A percentile compares a stretch with the other conserved stretches of the same genome.
Evolutionary conservation across 2,329 filamentous ascomycete species (phyloP).

Genomic region (Talaromyces funiculosus): DNA sequence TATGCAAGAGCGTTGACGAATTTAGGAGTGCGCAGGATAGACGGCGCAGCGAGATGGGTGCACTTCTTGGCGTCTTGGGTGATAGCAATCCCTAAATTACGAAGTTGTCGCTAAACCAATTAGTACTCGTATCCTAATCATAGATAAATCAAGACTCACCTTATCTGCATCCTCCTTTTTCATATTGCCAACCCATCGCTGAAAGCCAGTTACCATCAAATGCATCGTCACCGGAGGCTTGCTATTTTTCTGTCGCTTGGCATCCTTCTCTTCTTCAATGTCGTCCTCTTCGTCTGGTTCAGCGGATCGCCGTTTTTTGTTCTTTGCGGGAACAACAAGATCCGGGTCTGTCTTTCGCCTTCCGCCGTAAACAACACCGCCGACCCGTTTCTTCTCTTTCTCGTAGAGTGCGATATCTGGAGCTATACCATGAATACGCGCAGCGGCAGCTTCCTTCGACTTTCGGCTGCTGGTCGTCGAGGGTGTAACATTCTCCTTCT

Average conservation of each 20-base stretch:
- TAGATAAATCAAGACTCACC: conserved; percentile 48
- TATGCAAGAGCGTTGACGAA: conserved; percentile 83
- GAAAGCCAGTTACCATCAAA: conserved; percentile 77
- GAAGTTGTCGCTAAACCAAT: conserved; percentile 62
- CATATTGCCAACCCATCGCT: conserved; percentile 68
- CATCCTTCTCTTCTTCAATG: conserved; percentile 47
- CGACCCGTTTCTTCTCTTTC: conserved; percentile 81
- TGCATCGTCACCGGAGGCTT: conserved; percentile 64
- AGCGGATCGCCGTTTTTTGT: conserved; percentile 43
- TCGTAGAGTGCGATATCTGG: conserved; percentile 85
- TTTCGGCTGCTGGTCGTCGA: conserved; percentile 71
- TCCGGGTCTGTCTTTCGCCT: conserved; percentile 42
- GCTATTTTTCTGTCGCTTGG: conserved; percentile 56
- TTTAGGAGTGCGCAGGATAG: conserved; percentile 83
- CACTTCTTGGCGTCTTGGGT: conserved; percentile 69
- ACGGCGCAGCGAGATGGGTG: conserved; percentile 81
- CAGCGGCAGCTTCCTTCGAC: conserved; percentile 79
- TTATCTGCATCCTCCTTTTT: conserved; percentile 74
- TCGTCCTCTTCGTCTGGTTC: conserved; percentile 43
- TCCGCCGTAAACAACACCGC: conserved; percentile 58
- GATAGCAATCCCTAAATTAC: conserved; percentile 74
- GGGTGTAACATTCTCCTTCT: conserved; percentile 81
- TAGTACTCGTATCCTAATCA: conserved; percentile 5
- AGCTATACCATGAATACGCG: conserved; percentile 68
- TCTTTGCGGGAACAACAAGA: conserved; percentile 26